A percentile compares a stretch with the other conserved stretches of the same genome.
Evolutionary conservation across 2,329 filamentous ascomycete species (phyloP).

Genomic region (Chalaropsis ovoidea): DNA sequence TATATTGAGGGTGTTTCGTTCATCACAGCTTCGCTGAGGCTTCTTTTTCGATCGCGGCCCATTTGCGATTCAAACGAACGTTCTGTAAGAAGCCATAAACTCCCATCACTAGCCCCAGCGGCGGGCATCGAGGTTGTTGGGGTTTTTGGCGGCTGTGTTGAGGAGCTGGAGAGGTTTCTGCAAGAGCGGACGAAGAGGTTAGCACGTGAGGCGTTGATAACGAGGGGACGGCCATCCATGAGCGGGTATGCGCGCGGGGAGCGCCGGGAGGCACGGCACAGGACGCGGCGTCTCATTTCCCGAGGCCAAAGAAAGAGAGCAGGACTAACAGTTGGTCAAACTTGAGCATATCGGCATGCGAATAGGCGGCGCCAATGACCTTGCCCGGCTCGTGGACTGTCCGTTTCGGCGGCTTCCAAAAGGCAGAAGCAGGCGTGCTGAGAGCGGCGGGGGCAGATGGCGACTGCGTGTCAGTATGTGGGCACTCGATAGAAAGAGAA

Average conservation of each 20-base stretch:
- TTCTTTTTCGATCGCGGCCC: conserved; percentile 51
- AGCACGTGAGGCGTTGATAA: neutral
- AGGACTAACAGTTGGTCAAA: conserved; percentile 60
- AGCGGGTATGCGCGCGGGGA: too few species aligned
- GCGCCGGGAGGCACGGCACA: too few species aligned
- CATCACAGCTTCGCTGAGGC: conserved; percentile 37
- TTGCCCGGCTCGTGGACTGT: conserved; percentile 53
- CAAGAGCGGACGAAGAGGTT: conserved; percentile 24
- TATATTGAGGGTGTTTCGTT: too few species aligned
- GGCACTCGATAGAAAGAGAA: conserved; percentile 19
- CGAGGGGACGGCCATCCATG: too few species aligned
- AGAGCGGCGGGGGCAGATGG: conserved; percentile 26
- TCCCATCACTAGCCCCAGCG: conserved; percentile 58
- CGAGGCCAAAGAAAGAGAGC: neutral
- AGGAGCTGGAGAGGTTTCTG: conserved; percentile 50
- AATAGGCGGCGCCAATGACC: conserved; percentile 90
- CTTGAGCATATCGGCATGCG: conserved; percentile 88
- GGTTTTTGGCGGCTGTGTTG: conserved; percentile 65
- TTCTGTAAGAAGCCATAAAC: conserved; percentile 66
- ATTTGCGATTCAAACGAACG: conserved; percentile 54
- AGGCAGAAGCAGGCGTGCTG: conserved; percentile 69
- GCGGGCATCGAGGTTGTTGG: conserved; percentile 51
- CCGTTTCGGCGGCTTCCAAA: conserved; percentile 61
- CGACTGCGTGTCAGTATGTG: conserved; percentile 29
- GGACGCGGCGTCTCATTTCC: too few species aligned